These are phyloP conservation scores for Ilyonectria destructans DNA, from an alignment of 2,329 filamentous ascomycete genomes.

Conservation along the genomic window DNA sequence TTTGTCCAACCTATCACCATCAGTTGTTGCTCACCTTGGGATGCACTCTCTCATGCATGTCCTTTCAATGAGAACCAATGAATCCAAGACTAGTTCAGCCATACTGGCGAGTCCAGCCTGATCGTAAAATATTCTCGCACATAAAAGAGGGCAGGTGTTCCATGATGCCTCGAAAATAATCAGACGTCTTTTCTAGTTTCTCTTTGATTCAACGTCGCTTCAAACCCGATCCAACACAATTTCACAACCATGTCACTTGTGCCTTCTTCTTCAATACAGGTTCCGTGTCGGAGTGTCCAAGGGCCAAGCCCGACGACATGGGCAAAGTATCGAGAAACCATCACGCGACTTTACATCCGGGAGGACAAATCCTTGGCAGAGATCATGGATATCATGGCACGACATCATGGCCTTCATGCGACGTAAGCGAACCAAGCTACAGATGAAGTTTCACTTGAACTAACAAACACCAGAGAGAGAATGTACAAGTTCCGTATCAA, in stretches of 20 bases:
- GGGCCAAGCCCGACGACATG: constrained; percentile 17
- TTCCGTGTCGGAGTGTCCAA: not conserved
- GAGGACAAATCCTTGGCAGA: constrained; percentile 9
- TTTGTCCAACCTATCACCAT: constrained; percentile 1
- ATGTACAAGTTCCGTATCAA: constrained; percentile 32
- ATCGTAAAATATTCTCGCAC: not conserved
- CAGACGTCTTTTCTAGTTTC: not conserved
- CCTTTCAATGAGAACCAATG: constrained; percentile 11
- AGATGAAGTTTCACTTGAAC: not conserved
- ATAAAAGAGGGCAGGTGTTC: not conserved
- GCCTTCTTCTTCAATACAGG: not conserved
- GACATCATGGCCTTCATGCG: constrained; percentile 11
- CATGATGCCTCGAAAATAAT: not conserved
- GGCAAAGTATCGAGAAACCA: not conserved
- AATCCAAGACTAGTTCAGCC: not conserved
- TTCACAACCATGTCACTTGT: not conserved
- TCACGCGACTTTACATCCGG: constrained; percentile 16
- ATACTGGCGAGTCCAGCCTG: not conserved
- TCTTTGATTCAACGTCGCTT: not conserved
- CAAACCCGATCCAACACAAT: not conserved
- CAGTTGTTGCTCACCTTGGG: not conserved
- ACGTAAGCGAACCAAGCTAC: not conserved
- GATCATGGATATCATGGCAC: constrained; percentile 9
- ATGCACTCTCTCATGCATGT: constrained; percentile 6
- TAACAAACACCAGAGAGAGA: constrained; percentile 8